A percentile compares a stretch with the other conserved stretches of the same genome.
These are phyloP conservation scores for Taphrina confusa DNA, from an alignment of 1,139 yeast species.

Conservation along the genomic window DNA sequence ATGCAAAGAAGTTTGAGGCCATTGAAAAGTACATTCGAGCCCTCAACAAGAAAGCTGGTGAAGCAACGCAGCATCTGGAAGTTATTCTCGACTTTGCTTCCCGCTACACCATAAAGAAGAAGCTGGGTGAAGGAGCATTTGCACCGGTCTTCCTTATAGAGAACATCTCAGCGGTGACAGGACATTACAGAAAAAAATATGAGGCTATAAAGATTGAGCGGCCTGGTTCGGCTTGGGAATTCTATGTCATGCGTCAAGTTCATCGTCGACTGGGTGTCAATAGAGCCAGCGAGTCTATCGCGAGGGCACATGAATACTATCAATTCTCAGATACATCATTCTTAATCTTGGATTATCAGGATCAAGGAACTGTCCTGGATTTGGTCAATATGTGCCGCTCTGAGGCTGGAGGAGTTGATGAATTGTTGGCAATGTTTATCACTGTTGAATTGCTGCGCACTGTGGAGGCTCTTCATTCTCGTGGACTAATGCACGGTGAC, in stretches of 20 bases:
- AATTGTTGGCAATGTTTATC: slow-evolving; percentile 63
- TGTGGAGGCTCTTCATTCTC: slow-evolving; percentile 62
- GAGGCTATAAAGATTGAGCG: slow-evolving; percentile 74
- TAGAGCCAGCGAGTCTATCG: slow-evolving; percentile 50
- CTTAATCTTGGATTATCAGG: slow-evolving; percentile 65
- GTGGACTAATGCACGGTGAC: slow-evolving; percentile 80
- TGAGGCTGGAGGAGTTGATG: slow-evolving; percentile 53
- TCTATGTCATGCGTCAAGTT: slow-evolving; percentile 61
- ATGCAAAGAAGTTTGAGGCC: slow-evolving; percentile 45
- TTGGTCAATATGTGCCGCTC: slow-evolving; percentile 54
- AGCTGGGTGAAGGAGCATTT: slow-evolving; percentile 77
- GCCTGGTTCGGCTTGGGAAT: slow-evolving; percentile 80
- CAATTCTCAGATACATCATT: slow-evolving; percentile 72
- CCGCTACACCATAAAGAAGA: slow-evolving; percentile 56
- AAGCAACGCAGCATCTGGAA: slow-evolving; percentile 44
- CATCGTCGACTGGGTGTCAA: slow-evolving; percentile 38
- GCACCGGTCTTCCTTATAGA: slow-evolving; percentile 74
- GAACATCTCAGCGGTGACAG: slow-evolving; percentile 54
- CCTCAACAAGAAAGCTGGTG: slow-evolving; percentile 46
- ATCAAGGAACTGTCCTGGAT: slow-evolving; percentile 76
- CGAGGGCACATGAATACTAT: slow-evolving; percentile 58
- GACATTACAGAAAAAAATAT: slow-evolving; percentile 42
- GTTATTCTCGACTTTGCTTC: slow-evolving; percentile 55
- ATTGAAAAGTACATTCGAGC: slow-evolving; percentile 47
- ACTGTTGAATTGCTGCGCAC: slow-evolving; percentile 63